Evolutionary conservation across 345 rosid species (phyloP), one percentile per base, ranked within the genome.

Genomic region (Rhizophora mangle): DNA sequence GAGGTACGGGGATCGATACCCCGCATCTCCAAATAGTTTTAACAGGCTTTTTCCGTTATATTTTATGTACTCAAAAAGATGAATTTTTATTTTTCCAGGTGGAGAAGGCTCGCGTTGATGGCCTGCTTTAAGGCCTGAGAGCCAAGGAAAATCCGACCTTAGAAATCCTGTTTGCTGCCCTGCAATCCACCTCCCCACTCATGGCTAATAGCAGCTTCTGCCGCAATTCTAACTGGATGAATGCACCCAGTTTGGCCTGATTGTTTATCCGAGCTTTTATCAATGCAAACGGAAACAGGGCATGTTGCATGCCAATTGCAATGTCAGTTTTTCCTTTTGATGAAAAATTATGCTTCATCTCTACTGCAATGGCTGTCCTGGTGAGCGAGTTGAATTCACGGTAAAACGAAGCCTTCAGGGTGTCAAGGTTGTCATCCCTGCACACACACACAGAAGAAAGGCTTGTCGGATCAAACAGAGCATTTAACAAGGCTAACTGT

Each of bases 1-100:
- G 96, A 87, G 93, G 87, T 71, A 84, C 87, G 78, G 89, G 89
- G 88, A 84, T 86, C 87, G 90, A 88, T 89, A 83, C 88, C 88
- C 86, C 87, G 82, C 93, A 83, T 91, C 89, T 86, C 89, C 96
- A 87, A 24, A 24, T 0, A 0, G 0, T 24, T 24, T 0, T 24
- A 24, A 24, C 24, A 24, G 24, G 0, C 0, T 22, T 16, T 0
- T 2, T 9, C 10, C 24, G 24, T 1, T 24, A 24, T 0, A 24
- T 24, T 24, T 24, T 24, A 24, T 24, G 24, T 24, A 24, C 47
- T 43, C 47, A 43, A 43, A 43, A 43, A 0, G 47, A 43, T 3
- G 47, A 2, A 2, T 43, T 37, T 9, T 37, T 37, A 8, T 34
- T 34, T 34, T 34, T 9, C 37, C 37, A 7, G 10, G 37, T 8